Base-by-base conservation (phyloP, 805 yeast genomes). In the Teunomyces kruisii region DNA sequence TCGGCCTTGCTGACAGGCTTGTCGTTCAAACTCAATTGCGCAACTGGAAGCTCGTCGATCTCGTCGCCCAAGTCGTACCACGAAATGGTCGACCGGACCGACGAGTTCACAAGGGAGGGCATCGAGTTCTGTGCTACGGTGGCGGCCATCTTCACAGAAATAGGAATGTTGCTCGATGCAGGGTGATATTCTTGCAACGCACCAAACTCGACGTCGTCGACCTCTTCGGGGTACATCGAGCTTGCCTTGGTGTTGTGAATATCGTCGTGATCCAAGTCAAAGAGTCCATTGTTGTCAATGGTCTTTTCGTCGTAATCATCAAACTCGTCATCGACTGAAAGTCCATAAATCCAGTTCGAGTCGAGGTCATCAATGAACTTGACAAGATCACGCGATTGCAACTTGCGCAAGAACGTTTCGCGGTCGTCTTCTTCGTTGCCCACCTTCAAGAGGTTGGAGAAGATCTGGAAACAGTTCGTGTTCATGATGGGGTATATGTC, bases 401-500 rank as follows among this genome's bases (percentile, higher is more conserved):
- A 40, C 39, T 44, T 41, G 17, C n/a, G 28, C 15, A 36, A 40
- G 9, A 45, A 51, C 8, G 47, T 44, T 31, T 17, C 36, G 28
- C 28, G 27, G 32, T 44, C 68, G 42, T 66, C 72, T 28, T 72
- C 74, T 22, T 62, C 51, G 19, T 68, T 65, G 6, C 71, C 72
- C 29, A 64, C 54, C 38, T 58, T 55, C 50, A 79, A 64, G 39
- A 76, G 58, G 46, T 68, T 63, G 50, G 65, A 64, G 49, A 78
- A 72, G 10, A 74, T 65, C 22, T 56, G 52, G 53, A 69, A 78
- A 22, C 78, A 70, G 46, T 62, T 64, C 26, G 61, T 45, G 56
- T 72, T 72, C 69, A 76, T 67, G 48, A 62, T 65, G 12, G 80
- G 73, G 53, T 76, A 78, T 42, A 76, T 75, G 52, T 76, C 81